Percentiles rank a stretch among this genome's conserved stretches.
phyloP scores from a whole-genome alignment of 306 rosid species.

The Cucumis cinereus region DNA sequence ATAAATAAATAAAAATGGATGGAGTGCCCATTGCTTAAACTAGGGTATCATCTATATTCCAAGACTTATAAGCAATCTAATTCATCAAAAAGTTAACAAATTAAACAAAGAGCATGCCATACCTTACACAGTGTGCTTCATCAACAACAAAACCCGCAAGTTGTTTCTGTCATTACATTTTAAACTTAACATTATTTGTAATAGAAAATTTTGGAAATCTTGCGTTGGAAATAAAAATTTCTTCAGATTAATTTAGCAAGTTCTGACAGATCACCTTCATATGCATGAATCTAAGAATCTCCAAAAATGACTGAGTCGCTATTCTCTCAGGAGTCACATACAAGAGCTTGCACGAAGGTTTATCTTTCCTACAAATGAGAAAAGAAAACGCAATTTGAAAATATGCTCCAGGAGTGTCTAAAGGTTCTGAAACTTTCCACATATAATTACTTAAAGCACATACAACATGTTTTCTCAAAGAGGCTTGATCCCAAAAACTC shows the following conservation, averaged over 20 bases:
- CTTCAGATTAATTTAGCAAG: conserved; percentile 6
- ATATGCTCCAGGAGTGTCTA: background rate
- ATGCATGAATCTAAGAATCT: conserved; percentile 58
- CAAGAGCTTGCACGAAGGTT: conserved; percentile 92
- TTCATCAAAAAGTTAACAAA: background rate
- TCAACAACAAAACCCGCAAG: conserved; percentile 85
- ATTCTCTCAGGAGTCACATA: conserved; percentile 97
- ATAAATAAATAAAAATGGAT: background rate
- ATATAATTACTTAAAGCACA: background rate
- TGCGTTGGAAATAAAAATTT: background rate
- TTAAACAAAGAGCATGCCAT: conserved; percentile 19
- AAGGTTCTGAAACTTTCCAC: background rate
- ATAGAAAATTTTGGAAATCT: conserved; percentile 10
- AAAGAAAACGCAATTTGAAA: conserved; percentile 3
- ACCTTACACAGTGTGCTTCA: conserved; percentile 98
- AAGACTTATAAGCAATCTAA: background rate
- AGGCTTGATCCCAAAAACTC: background rate
- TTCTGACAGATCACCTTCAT: conserved; percentile 42
- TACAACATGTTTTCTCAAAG: background rate
- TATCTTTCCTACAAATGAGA: conserved; percentile 56
- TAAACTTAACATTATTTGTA: conserved; percentile 16
- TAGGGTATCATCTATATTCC: background rate
- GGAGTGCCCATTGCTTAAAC: background rate
- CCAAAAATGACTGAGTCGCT: conserved; percentile 58
- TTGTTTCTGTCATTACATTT: conserved; percentile 56